phyloP scores from a whole-genome alignment of 257 asterid genomes.

The Lycium barbarum region DNA sequence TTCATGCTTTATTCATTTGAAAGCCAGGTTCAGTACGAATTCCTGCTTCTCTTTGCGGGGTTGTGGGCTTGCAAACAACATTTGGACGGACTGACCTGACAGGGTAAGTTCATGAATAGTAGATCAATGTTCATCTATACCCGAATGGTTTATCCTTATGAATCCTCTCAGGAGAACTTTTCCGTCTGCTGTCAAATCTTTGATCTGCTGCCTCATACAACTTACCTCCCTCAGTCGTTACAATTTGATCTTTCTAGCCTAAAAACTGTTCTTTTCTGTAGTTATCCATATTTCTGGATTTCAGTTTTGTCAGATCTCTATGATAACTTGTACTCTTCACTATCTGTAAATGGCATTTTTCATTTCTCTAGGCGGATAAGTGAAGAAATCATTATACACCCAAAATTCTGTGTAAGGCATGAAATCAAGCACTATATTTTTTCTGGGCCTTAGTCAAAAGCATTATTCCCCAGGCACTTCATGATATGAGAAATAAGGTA shows the following conservation, averaged over 20 bases:
- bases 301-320: background rate
- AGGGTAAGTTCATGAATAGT: constrained; percentile 64
- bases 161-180: background rate
- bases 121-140: constrained; percentile 15
- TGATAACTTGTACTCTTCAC: background rate
- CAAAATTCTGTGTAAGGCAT: background rate
- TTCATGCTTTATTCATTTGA: constrained; percentile 21
- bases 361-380: background rate
- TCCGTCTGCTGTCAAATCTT: constrained; percentile 2
- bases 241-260: background rate
- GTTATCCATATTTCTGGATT: background rate
- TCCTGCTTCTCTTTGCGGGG: constrained; percentile 96
- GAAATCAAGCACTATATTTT: background rate
- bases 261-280: background rate
- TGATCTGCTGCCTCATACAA: background rate
- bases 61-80: constrained; percentile 92
- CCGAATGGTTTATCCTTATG: background rate
- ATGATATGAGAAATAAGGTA: background rate
- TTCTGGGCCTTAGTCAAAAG: background rate
- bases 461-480: background rate
- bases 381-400: constrained; percentile 7
- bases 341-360: background rate
- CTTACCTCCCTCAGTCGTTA: background rate
- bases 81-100: constrained; percentile 78
- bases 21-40: constrained; percentile 90